Base-by-base conservation (phyloP, 495 filamentous ascomycete species). In the Podospora anserina region DNA sequence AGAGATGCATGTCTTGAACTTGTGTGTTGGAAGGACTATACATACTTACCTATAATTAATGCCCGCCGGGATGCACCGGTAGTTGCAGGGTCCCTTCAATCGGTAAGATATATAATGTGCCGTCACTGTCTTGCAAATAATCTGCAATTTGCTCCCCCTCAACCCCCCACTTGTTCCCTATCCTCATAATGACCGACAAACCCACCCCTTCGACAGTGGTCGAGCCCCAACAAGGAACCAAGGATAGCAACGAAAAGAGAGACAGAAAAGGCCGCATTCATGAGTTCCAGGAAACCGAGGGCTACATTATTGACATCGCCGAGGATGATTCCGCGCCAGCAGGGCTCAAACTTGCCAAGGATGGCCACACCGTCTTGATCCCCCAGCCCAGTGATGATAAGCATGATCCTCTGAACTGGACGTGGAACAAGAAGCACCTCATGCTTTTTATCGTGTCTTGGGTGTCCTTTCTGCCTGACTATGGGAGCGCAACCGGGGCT, bases 351-450 rank as follows among this genome's bases (percentile, higher is more conserved):
- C 73, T 78, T 26, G 76, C 81, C 23, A 69, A 66, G 53, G 81
- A 83, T 67, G 80, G 80, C 15, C 78, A 80, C 28, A 87, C 82
- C 0, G 78, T 87, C 49, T 78, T 89, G 9, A 87, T 88, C 58
- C 88, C 88, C 0, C 87, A 90, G 74, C 88, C 88, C 1, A 82
- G 78, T 65, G 77, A 79, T 61, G 83, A 87, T 64, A 79, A 82
- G 0, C 78, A 85, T 61, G 88, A 90, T 70, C 87, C 87, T 0
- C 76, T 90, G 39, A 89, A 88, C 71, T 90, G 87, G 88, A 77
- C 69, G 44, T 74, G 73, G 68, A 69, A 67, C 19, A 84, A 80
- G 69, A 90, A 89, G 72, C 80, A 86, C 64, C 18, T 84, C 23
- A 84, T 86, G 53, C 79, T 89, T 0, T 77, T 84, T 19, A 76